A percentile compares a stretch with the other conserved stretches of the same genome.
Evolutionary conservation across 164 flowering plant genomes (phyloP).

Genomic region (Litsea cubeba): DNA sequence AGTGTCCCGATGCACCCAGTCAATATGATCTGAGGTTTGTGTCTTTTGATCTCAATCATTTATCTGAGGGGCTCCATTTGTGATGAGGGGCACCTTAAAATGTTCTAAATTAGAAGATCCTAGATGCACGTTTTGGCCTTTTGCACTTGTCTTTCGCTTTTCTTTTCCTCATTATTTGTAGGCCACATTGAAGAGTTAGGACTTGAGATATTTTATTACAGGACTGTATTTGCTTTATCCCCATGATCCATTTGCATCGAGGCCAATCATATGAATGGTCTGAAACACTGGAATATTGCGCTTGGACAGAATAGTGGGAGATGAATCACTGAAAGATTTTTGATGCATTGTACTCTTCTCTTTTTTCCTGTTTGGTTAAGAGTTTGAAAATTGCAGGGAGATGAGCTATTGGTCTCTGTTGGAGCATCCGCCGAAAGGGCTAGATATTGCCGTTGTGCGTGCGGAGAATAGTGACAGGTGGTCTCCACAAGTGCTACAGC

Average conservation of each 20-base stretch:
- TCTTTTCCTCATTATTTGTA: background rate
- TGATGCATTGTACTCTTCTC: background rate
- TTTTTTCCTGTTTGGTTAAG: background rate
- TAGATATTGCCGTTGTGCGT: constrained; percentile 57
- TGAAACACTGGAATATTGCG: background rate
- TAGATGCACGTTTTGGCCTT: background rate
- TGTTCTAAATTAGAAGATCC: background rate
- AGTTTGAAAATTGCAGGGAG: constrained; percentile 41
- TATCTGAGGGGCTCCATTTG: background rate
- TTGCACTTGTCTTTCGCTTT: background rate
- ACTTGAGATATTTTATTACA: background rate
- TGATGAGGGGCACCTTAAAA: background rate
- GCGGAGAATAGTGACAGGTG: constrained; percentile 97
- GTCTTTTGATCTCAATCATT: background rate
- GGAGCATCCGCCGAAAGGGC: constrained; percentile 76
- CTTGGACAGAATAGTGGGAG: background rate
- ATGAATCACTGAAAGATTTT: background rate
- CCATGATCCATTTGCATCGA: background rate
- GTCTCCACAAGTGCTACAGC: constrained; percentile 46
- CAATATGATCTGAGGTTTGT: background rate
- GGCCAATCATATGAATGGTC: background rate
- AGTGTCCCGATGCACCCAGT: background rate
- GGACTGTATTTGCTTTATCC: background rate
- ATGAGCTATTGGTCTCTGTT: constrained; percentile 72
- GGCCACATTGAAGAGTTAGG: background rate